phyloP scores from a whole-genome alignment of 768 basidiomycete genomes.

The Mycena polygramma region DNA sequence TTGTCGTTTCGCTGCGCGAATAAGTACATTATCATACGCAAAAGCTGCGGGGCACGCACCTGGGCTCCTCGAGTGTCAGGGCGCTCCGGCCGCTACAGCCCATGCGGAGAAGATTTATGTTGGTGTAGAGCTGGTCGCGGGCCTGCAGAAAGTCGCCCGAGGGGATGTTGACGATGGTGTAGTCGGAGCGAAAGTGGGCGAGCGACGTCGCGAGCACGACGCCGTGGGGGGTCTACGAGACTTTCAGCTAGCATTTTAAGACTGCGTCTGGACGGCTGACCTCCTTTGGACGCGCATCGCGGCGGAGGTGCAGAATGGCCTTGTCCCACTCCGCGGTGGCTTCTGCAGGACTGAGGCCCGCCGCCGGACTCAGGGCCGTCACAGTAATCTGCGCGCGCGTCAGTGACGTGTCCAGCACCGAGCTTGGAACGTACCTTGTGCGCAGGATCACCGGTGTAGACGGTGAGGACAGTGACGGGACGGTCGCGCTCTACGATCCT shows the following conservation, averaged over 20 bases:
- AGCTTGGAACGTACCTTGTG: slow-evolving; percentile 63
- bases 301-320: slow-evolving; percentile 70
- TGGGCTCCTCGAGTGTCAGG: slow-evolving; percentile 82
- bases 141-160: slow-evolving; percentile 73
- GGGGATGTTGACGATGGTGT: slow-evolving; percentile 85
- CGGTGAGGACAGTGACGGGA: slow-evolving; percentile 71
- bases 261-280: slow-evolving; percentile 43
- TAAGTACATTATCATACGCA: slow-evolving; percentile 12
- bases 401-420: slow-evolving; percentile 9
- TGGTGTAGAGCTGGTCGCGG: slow-evolving; percentile 79
- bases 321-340: slow-evolving; percentile 71
- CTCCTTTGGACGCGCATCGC: slow-evolving; percentile 81
- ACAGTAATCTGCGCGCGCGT: slow-evolving; percentile 64
- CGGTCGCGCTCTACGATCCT: slow-evolving; percentile 80
- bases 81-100: slow-evolving; percentile 84
- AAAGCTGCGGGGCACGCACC: slow-evolving; percentile 49
- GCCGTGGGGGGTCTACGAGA: slow-evolving; percentile 70
- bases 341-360: slow-evolving; percentile 56
- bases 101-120: slow-evolving; percentile 88
- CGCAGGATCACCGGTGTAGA: slow-evolving; percentile 81
- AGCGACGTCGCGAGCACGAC: slow-evolving; percentile 86
- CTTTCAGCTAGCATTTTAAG: neutral
- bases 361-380: slow-evolving; percentile 64
- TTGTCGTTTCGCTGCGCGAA: slow-evolving; percentile 74
- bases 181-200: slow-evolving; percentile 90